phyloP scores from a whole-genome alignment of 164 flowering plant genomes.

The Akebia trifoliata region DNA sequence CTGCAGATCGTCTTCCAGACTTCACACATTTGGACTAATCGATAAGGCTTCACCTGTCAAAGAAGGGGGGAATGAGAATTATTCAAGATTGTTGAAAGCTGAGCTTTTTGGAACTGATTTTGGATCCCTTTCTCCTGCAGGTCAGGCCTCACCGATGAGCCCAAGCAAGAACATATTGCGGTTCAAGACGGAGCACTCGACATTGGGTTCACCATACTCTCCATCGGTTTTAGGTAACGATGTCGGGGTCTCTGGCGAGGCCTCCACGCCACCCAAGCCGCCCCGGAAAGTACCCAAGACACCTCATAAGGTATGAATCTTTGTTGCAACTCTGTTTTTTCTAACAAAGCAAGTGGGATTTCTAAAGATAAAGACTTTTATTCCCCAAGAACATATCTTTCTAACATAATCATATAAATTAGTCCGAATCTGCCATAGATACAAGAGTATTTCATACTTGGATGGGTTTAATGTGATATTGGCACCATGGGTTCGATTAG shows the following conservation, averaged over 20 bases:
- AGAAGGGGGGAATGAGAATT: constrained; percentile 80
- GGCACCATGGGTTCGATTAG: too few relatives aligned
- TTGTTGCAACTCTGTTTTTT: not conserved
- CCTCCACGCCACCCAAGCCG: constrained; percentile 74
- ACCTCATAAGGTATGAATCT: constrained; percentile 70
- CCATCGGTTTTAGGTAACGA: constrained; percentile 60
- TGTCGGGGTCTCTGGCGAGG: constrained; percentile 39
- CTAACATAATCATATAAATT: too few relatives aligned
- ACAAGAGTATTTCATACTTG: too few relatives aligned
- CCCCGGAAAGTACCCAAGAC: constrained; percentile 89
- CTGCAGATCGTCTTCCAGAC: constrained; percentile 88
- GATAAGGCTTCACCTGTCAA: constrained; percentile 81
- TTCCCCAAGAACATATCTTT: too few relatives aligned
- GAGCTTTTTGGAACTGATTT: constrained; percentile 93
- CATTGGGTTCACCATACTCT: constrained; percentile 67
- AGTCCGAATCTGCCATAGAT: too few relatives aligned
- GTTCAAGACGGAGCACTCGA: constrained; percentile 76
- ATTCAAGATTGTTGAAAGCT: constrained; percentile 58
- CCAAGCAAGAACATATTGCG: constrained; percentile 85
- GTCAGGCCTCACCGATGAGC: constrained; percentile 63
- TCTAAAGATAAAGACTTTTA: too few relatives aligned
- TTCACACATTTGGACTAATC: constrained; percentile 71
- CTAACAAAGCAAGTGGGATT: not conserved
- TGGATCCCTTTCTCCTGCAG: constrained; percentile 68
- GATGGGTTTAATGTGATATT: too few relatives aligned